Conservation (phyloP, 1,284 basidiomycete genomes). For the Pseudozyma hubeiensis region DNA sequence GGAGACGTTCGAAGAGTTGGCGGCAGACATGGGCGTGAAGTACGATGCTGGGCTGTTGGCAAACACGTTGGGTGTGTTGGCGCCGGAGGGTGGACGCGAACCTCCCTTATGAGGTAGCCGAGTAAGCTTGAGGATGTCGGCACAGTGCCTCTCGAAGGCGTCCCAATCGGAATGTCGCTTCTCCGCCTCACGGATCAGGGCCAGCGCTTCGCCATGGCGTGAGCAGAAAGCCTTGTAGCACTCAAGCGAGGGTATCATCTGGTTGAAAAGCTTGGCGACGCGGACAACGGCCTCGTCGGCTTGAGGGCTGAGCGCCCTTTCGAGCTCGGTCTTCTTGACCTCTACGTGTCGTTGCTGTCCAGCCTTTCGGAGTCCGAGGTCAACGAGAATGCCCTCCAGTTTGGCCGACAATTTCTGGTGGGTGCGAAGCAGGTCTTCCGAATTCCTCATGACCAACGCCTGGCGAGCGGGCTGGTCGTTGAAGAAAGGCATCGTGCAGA, state of each 20-base stretch:
- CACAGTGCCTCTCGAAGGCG: conserved; percentile 58
- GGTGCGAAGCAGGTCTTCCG: conserved; percentile 54
- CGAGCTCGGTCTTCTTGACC: conserved; percentile 34
- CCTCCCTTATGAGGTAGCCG: conserved; percentile 17
- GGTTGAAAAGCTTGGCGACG: conserved; percentile 45
- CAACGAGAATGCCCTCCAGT: conserved; percentile 51
- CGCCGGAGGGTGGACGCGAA: conserved; percentile 38
- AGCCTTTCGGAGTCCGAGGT: conserved; percentile 43
- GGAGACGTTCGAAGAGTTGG: conserved; percentile 19
- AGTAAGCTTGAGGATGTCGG: conserved; percentile 51
- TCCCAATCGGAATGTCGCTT: conserved; percentile 64
- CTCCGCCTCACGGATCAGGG: conserved; percentile 63
- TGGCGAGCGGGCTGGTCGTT: conserved; percentile 54
- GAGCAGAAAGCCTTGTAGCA: conserved; percentile 65
- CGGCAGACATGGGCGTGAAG: conserved; percentile 30
- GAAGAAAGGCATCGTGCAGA: conserved; percentile 63
- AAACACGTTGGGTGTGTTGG: conserved; percentile 36
- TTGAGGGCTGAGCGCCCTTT: conserved; percentile 48
- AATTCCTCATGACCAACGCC: conserved; percentile 61
- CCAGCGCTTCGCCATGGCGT: conserved; percentile 64
- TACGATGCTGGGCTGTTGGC: conserved; percentile 32
- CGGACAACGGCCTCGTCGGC: conserved; percentile 52
- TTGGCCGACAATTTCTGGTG: conserved; percentile 58
- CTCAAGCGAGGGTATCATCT: conserved; percentile 48
- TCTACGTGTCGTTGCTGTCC: conserved; percentile 17